Conservation (phyloP, 1,284 basidiomycete species). For the Mycena citricolor region DNA sequence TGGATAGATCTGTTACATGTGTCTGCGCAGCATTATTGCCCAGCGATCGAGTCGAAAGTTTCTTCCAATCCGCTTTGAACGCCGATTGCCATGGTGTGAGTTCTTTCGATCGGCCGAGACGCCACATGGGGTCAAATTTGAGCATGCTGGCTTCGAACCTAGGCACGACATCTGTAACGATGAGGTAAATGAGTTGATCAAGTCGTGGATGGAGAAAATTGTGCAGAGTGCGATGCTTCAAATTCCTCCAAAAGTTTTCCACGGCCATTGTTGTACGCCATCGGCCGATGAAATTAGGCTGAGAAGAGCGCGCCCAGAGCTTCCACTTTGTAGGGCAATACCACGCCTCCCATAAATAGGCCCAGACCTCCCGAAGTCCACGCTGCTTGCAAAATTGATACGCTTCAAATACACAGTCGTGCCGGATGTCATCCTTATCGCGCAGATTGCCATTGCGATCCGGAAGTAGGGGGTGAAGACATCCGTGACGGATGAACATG, state of each 20-base stretch:
- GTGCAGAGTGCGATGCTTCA: slow-evolving; percentile 30
- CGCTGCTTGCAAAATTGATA: slow-evolving; percentile 32
- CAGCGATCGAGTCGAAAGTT: slow-evolving; percentile 6
- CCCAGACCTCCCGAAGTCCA: slow-evolving; percentile 35
- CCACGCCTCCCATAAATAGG: slow-evolving; percentile 37
- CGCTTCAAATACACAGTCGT: slow-evolving; percentile 31
- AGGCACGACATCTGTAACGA: slow-evolving; percentile 28
- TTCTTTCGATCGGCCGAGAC: slow-evolving; percentile 19
- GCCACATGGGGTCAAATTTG: slow-evolving; percentile 20
- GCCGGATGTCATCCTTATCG: slow-evolving; percentile 22
- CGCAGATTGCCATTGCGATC: slow-evolving; percentile 19
- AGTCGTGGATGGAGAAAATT: slow-evolving; percentile 28
- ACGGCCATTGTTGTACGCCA: slow-evolving; percentile 35
- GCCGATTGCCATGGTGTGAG: slow-evolving; percentile 20
- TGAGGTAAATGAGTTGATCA: slow-evolving; percentile 33
- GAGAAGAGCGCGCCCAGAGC: slow-evolving; percentile 35
- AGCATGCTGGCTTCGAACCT: slow-evolving; percentile 20
- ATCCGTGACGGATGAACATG: slow-evolving; percentile 33
- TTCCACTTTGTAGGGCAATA: slow-evolving; percentile 32
- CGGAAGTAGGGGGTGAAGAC: slow-evolving; percentile 31
- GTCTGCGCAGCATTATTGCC: too few relatives aligned
- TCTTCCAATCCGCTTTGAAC: slow-evolving; percentile 26
- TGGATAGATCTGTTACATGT: slow-evolving; percentile 17
- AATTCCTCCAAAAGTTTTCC: slow-evolving; percentile 33
- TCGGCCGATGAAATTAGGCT: slow-evolving; percentile 23